phyloP scores from a whole-genome alignment of 208 protist species.

The Leishmania braziliensis region DNA sequence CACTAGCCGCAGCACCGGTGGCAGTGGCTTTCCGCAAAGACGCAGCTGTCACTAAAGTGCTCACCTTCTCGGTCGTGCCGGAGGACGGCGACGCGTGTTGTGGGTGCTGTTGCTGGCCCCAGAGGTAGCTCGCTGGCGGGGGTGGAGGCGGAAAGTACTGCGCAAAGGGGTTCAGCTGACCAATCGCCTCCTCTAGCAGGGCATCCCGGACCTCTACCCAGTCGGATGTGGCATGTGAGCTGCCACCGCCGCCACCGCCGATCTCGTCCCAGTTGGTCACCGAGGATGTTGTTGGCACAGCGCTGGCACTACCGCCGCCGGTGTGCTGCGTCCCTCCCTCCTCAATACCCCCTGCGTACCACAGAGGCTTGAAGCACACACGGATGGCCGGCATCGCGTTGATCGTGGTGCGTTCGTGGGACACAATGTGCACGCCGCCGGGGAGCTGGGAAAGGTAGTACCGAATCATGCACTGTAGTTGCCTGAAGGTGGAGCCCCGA shows the following conservation, averaged over 20 bases:
- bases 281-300: conserved; percentile 5
- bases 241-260: conserved; percentile 17
- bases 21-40: conserved; percentile 10
- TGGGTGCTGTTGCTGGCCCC: conserved; percentile 10
- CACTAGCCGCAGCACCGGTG: background rate
- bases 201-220: conserved; percentile 37
- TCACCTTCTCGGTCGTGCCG: background rate
- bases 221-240: conserved; percentile 45
- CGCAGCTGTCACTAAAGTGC: conserved; percentile 11
- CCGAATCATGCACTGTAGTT: conserved; percentile 62
- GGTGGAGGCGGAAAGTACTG: conserved; percentile 48
- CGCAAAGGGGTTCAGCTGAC: conserved; percentile 73
- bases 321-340: background rate
- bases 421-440: conserved; percentile 46
- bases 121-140: conserved; percentile 39
- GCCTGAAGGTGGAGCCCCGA: conserved; percentile 28
- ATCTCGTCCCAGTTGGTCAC: conserved; percentile 29
- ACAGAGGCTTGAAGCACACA: conserved; percentile 53
- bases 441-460: conserved; percentile 58
- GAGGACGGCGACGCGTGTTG: background rate
- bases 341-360: conserved; percentile 8
- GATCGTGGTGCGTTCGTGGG: conserved; percentile 52
- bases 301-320: conserved; percentile 11
- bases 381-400: conserved; percentile 56
- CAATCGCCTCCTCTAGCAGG: conserved; percentile 67